phyloP scores from a whole-genome alignment of 176 grass and related monocot species.

The Alloteropsis semialata region DNA sequence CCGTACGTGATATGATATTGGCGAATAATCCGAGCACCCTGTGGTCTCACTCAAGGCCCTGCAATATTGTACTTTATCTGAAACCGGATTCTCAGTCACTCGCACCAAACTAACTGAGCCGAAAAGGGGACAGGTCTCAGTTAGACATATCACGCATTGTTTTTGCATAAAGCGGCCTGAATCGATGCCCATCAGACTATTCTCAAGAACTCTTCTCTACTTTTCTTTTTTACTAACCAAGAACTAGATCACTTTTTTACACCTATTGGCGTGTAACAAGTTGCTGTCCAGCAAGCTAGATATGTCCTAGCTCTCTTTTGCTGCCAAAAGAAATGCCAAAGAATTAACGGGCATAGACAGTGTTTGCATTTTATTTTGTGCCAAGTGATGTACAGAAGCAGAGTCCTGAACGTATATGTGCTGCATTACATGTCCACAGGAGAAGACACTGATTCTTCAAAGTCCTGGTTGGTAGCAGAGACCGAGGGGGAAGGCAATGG shows the following conservation, averaged over 20 bases:
- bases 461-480: neutral
- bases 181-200: conserved; percentile 34
- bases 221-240: neutral
- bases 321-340: neutral
- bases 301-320: neutral
- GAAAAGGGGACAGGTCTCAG: conserved; percentile 25
- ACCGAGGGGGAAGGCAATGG: conserved; percentile 50
- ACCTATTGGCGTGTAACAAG: conserved; percentile 14
- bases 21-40: conserved; percentile 25
- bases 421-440: conserved; percentile 32
- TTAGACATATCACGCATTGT: conserved; percentile 33
- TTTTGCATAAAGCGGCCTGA: conserved; percentile 36
- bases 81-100: conserved; percentile 31
- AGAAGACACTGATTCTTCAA: conserved; percentile 13
- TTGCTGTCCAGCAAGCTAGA: conserved; percentile 5
- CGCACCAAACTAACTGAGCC: conserved; percentile 27
- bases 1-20: conserved; percentile 36
- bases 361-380: neutral
- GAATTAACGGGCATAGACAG: neutral
- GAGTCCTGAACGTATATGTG: conserved; percentile 24
- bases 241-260: neutral
- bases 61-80: conserved; percentile 46
- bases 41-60: neutral
- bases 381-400: neutral
- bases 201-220: neutral